These are phyloP conservation scores for Diutina ranongensis DNA, from an alignment of 1,139 yeast species.

Conservation along the genomic window DNA sequence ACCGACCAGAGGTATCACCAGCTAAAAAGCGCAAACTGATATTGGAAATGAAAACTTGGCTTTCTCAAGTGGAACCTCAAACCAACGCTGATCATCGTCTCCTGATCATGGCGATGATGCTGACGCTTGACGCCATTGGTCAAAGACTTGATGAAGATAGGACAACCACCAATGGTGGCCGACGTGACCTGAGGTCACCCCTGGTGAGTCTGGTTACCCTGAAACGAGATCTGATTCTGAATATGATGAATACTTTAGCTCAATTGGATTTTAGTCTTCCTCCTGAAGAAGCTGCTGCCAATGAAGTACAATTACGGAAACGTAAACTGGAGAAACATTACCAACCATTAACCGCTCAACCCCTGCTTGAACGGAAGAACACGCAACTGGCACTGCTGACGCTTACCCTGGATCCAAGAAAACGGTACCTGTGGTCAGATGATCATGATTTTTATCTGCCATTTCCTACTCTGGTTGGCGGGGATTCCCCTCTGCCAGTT, in stretches of 20 bases:
- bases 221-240: constrained; percentile 7
- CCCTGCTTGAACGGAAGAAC: background rate
- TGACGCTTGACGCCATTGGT: constrained; percentile 4
- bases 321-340: constrained; percentile 4
- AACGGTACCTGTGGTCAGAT: constrained; percentile 5
- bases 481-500: background rate
- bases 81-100: background rate
- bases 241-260: constrained; percentile 11
- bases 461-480: background rate
- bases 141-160: background rate
- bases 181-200: background rate
- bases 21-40: constrained; percentile 5
- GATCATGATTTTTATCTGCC: background rate
- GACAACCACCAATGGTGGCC: background rate
- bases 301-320: background rate
- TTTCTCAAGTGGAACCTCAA: constrained; percentile 6
- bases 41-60: constrained; percentile 6
- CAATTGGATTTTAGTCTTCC: constrained; percentile 6
- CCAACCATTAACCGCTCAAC: background rate
- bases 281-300: constrained; percentile 3
- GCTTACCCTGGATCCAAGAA: constrained; percentile 4
- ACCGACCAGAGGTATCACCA: background rate
- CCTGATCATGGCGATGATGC: constrained; percentile 5
- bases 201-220: background rate
- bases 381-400: constrained; percentile 1